Evolutionary conservation across 805 yeast genomes (phyloP), one percentile per base, ranked within the genome.

Genomic region (Millerago galiae): DNA sequence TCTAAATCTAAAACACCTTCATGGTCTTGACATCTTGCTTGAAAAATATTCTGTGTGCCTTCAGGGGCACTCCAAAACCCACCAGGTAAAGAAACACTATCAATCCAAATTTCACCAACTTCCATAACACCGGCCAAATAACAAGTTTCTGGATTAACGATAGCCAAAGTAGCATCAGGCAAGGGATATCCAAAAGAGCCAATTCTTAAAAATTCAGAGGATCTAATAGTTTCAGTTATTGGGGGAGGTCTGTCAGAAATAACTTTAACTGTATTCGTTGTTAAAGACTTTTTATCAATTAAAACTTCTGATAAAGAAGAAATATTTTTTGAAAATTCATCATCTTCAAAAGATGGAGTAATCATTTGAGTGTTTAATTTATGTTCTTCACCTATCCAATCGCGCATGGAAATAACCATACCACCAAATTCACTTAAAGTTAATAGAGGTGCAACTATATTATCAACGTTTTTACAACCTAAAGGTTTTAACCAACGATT

Each of bases 71-170:
- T 90, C 81, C 89, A 88, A 56, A 84, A 86, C 0, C 95, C 96
- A 13, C 95, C 96, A 2, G 95, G 81, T 7, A 93, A 64, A 46
- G 95, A 84, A 2, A 91, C 91, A 34, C 95, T 83, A 54, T 90
- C 96, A n/a, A 93, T 85, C 98, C 98, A 93, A 28, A 93, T 81
- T 61, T 93, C 99, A 24, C 99, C 99, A 13, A 93, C 86, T 48
- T 83, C 87, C 55, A 85, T 76, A 37, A 74, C 81, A 2, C 80
- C 78, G 5, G 87, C 84, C 14, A 93, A 65, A 2, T 81, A 68
- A 30, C 81, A 74, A 45, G 91, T 87, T 46, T 93, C 98, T 0
- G 98, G 98, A 58, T 95, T 89, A 0, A 93, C 98, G 25, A 93
- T 77, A 0, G 97, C 97, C 27, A 91, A 60, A 0, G 95, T 86